These are phyloP conservation scores for Penicillium sp. DNA, from an alignment of 2,329 filamentous ascomycete genomes.

Conservation along the genomic window DNA sequence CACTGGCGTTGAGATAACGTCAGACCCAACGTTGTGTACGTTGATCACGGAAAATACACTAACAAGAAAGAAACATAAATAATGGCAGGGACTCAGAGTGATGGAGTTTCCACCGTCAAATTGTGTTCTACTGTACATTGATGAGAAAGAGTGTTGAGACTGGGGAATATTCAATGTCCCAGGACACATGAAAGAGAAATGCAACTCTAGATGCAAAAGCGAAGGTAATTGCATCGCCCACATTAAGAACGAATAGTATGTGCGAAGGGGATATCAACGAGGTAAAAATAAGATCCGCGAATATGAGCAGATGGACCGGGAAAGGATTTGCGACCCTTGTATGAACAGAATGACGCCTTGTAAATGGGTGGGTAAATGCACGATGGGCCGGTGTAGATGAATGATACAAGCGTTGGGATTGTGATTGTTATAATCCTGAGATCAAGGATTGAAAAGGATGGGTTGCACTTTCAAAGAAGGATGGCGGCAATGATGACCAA, in stretches of 20 bases:
- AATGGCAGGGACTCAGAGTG: not conserved
- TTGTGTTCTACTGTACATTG: slow-evolving; percentile 1
- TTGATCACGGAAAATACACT: slow-evolving; percentile 37
- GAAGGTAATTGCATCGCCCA: slow-evolving; percentile 1
- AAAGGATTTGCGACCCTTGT: not conserved
- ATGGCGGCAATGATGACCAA: not conserved
- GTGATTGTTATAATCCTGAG: not conserved
- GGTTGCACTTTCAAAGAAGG: not conserved
- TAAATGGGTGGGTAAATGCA: not conserved
- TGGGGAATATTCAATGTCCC: not conserved
- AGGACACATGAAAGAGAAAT: not conserved
- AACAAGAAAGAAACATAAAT: too few relatives aligned
- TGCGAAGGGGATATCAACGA: slow-evolving; percentile 14
- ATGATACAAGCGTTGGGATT: not conserved
- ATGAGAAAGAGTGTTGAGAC: not conserved
- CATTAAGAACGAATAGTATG: slow-evolving; percentile 10
- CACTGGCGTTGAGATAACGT: slow-evolving; percentile 28
- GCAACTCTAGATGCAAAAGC: slow-evolving; percentile 12
- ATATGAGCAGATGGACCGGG: not conserved
- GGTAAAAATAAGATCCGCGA: not conserved
- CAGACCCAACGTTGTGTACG: slow-evolving; percentile 43
- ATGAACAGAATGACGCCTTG: slow-evolving; percentile 9
- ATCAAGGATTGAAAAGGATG: not conserved
- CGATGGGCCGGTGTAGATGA: not conserved
- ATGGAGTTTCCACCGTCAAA: not conserved